Evolutionary conservation across 495 filamentous ascomycete species (phyloP), one percentile per base, ranked within the genome.

Genomic region (Cryomyces minteri): DNA sequence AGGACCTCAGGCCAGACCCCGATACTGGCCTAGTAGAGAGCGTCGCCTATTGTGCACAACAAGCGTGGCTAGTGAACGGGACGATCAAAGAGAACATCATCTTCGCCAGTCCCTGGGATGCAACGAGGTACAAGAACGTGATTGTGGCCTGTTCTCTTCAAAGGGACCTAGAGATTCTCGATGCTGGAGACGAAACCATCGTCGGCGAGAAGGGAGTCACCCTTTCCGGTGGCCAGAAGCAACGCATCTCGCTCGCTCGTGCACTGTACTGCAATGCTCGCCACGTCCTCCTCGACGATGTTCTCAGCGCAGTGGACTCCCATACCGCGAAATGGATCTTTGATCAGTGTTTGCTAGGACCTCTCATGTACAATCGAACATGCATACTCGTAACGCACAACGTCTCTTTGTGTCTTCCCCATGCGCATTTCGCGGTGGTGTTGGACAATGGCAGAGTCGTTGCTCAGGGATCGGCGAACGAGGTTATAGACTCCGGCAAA

Each of bases 241-340:
- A 99, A 63, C 77, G 90, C 45, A 95, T 99, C 32, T 96, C 92
- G 29, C 69, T 99, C 25, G 90, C 90, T 11, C 76, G 90, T 50
- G 90, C 92, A 1, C 67, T 99, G 10, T 99, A 99, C 60, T 92
- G 83, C 48, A 85, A 80, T 60, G 88, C 87, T 11, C 76, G 77
- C 39, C 88, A 99, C 59, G 59, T 99, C 9, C 71, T 99, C 5
- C 66, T 99, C 31, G 90, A 99, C 57, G 90, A 99, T 61, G 94
- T 92, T 51, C 70, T 99, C 41, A 95, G 88, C 56, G 90, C 90
- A 12, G 90, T 99, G n/a, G 90, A 99, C 62, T 94, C 92, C 6
- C 90, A 99, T 54, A 96, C 90, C 1, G 88, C 87, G 7, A 94
- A 94, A 63, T 95, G 94, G 76, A 95, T 99, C 51, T 96, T 96